A percentile compares a stretch with the other conserved stretches of the same genome.
Evolutionary conservation across 2,329 filamentous ascomycete species (phyloP).

Genomic region (Fusarium sp.): DNA sequence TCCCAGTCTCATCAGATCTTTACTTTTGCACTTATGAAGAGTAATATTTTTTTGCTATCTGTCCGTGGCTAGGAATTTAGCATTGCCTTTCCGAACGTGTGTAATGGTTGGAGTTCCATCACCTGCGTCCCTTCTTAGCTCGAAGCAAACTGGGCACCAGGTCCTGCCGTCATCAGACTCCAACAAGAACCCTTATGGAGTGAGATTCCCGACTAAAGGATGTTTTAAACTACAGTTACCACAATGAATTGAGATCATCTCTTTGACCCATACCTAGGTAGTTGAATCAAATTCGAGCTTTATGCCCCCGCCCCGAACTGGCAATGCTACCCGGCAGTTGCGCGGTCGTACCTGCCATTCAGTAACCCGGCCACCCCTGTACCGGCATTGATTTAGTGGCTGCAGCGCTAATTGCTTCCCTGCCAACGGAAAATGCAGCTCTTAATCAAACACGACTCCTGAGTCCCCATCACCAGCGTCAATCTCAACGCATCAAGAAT

Average conservation of each 20-base stretch:
- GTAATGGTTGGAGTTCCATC: too few species aligned
- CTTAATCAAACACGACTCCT: not conserved
- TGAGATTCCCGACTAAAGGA: too few species aligned
- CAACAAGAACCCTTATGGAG: too few species aligned
- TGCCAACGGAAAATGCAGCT: not conserved
- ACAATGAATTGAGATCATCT: too few species aligned
- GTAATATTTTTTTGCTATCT: not conserved
- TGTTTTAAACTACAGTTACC: too few species aligned
- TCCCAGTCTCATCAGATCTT: constrained; percentile 50
- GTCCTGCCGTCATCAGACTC: too few species aligned
- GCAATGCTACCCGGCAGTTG: not conserved
- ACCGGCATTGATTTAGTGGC: not conserved
- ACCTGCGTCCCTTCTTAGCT: too few species aligned
- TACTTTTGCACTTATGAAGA: not conserved
- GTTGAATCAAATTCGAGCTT: too few species aligned
- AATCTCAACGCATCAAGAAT: not conserved
- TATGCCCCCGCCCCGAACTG: too few species aligned
- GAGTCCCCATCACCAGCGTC: not conserved
- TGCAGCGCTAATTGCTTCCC: not conserved
- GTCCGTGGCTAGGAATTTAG: not conserved
- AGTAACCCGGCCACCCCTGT: not conserved
- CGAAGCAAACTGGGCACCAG: too few species aligned
- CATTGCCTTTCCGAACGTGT: rapidly evolving
- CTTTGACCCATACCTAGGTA: too few species aligned
- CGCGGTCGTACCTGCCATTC: not conserved